phyloP scores from a whole-genome alignment of 306 rosid genomes.

The Clitoria ternatea region DNA sequence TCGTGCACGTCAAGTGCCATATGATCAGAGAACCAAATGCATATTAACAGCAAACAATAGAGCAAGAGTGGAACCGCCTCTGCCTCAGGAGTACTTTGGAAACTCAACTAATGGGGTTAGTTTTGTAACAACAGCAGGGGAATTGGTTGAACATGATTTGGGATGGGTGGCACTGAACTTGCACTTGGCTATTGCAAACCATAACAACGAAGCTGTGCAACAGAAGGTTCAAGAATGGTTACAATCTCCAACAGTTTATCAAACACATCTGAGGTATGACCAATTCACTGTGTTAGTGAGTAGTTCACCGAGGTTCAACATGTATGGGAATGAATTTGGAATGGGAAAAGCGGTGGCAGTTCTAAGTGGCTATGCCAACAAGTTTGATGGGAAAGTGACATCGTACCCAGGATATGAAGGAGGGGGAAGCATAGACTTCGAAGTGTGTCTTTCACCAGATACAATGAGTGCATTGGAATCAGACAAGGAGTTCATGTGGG shows the following conservation, averaged over 20 bases:
- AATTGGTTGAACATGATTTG: background rate
- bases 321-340: background rate
- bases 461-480: background rate
- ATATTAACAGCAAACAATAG: background rate
- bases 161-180: constrained; percentile 3
- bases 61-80: background rate
- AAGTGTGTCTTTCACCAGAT: background rate
- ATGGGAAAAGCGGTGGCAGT: background rate
- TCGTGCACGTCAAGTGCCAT: background rate
- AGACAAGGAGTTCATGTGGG: background rate
- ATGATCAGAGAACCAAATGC: background rate
- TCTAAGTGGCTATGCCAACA: background rate
- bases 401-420: background rate
- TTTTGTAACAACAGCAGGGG: background rate
- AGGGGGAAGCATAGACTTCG: background rate
- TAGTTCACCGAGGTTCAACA: constrained; percentile 23
- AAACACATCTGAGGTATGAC: no score
- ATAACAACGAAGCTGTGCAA: background rate
- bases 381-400: background rate
- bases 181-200: background rate
- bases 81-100: background rate
- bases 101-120: background rate
- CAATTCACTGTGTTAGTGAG: constrained; percentile 28
- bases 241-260: no score
- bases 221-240: constrained; percentile 20